Percentiles rank a stretch among this genome's conserved stretches.
Evolutionary conservation across 176 grass and related monocot genomes (phyloP).

Genomic region (Triticum dicoccoides): DNA sequence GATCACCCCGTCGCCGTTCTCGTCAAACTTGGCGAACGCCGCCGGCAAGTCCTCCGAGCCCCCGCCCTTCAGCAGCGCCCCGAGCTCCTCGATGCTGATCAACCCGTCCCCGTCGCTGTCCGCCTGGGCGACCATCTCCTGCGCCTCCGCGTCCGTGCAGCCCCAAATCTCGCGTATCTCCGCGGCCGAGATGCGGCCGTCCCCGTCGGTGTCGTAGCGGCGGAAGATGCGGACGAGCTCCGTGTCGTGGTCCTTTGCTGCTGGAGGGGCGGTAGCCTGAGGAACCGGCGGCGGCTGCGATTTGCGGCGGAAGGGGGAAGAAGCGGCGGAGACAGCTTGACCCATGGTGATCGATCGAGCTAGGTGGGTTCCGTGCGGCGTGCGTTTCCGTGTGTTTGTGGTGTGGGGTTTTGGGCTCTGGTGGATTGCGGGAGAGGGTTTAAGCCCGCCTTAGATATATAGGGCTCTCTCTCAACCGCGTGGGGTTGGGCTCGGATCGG

Average conservation of each 20-base stretch:
- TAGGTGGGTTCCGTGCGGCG: not conserved
- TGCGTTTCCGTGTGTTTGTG: no score
- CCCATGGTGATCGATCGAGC: conserved; percentile 13
- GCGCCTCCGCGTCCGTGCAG: not conserved
- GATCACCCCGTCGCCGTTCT: conserved; percentile 37
- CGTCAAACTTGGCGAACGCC: conserved; percentile 18
- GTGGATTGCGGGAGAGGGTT: no score
- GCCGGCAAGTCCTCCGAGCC: not conserved
- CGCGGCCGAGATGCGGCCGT: conserved; percentile 33
- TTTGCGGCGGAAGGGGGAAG: conserved; percentile 11
- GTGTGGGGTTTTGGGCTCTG: no score
- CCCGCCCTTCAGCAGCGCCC: not conserved
- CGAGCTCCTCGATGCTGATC: conserved; percentile 29
- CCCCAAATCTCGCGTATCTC: conserved; percentile 11
- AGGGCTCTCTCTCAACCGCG: not conserved
- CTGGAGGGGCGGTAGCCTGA: not conserved
- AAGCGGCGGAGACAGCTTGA: conserved; percentile 7
- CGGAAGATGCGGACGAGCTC: conserved; percentile 34
- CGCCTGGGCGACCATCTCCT: conserved; percentile 29
- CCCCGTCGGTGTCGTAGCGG: conserved; percentile 21
- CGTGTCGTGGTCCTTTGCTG: not conserved
- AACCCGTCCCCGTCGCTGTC: conserved; percentile 43
- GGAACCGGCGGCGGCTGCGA: not conserved
- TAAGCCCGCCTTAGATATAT: no score
- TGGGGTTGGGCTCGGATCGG: not conserved